phyloP scores from a whole-genome alignment of 176 grass and related monocot species.

The Secale cereale region DNA sequence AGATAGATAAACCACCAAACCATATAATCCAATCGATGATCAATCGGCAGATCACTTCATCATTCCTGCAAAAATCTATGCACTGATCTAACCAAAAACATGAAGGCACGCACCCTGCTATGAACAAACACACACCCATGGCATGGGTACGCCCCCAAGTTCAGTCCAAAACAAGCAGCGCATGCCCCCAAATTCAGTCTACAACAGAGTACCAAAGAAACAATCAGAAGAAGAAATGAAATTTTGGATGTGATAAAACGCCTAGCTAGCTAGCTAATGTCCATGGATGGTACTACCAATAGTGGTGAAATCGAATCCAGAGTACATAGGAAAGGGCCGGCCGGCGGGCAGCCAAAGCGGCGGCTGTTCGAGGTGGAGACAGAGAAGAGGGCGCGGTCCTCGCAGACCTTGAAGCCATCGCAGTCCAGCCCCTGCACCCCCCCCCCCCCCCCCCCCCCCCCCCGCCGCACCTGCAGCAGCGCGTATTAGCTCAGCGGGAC shows the following conservation, averaged over 20 bases:
- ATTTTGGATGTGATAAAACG: neutral
- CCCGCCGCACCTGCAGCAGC: conserved; percentile 63
- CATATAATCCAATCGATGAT: neutral
- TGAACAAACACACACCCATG: neutral
- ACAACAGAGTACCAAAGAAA: too few relatives aligned
- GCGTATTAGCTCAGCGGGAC: conserved; percentile 66
- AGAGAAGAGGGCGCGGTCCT: conserved; percentile 76
- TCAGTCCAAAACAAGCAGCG: neutral
- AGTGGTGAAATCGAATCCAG: neutral
- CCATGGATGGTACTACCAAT: neutral
- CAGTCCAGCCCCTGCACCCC: conserved; percentile 60
- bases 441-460: too few relatives aligned
- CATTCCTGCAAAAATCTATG: neutral
- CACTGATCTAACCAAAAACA: neutral
- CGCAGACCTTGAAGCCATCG: conserved; percentile 65
- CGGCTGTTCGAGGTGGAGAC: conserved; percentile 78
- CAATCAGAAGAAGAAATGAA: neutral
- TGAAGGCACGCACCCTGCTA: neutral
- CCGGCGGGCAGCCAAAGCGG: conserved; percentile 44
- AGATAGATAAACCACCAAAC: neutral
- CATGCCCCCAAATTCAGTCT: neutral
- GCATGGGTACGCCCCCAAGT: neutral
- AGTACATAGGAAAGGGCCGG: neutral
- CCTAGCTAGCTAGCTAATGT: neutral
- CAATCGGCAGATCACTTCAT: neutral